A percentile compares a stretch with the other conserved stretches of the same genome.
Conservation (phyloP, 139 green algal genomes). For the Chlorella sp. region DNA sequence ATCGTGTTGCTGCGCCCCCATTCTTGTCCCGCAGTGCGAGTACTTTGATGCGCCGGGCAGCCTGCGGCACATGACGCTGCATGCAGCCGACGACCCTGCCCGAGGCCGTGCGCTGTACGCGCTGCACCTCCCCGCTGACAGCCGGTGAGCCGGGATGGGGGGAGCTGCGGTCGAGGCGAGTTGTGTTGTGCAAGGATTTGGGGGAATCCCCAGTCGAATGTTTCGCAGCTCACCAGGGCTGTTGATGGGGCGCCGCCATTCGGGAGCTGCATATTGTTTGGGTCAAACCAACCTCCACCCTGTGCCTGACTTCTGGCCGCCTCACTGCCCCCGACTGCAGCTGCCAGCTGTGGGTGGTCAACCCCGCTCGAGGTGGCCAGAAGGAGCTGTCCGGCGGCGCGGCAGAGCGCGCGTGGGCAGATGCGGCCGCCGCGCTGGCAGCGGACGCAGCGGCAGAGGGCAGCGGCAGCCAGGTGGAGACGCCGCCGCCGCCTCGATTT, state of each 20-base stretch:
- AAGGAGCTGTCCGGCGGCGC: conserved; percentile 56
- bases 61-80: conserved; percentile 76
- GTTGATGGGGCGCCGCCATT: too few species aligned
- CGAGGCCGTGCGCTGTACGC: conserved; percentile 57
- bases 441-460: background rate
- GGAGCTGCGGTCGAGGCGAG: background rate
- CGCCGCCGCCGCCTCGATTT: conserved; percentile 12
- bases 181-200: background rate
- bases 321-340: background rate
- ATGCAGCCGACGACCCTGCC: conserved; percentile 56
- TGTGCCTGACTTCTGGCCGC: background rate
- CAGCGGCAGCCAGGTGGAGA: conserved; percentile 12
- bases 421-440: conserved; percentile 38
- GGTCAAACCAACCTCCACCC: background rate
- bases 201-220: background rate
- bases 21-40: conserved; percentile 11
- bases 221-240: too few species aligned
- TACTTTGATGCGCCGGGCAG: conserved; percentile 49
- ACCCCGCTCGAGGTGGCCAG: conserved; percentile 36
- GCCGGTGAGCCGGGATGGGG: background rate
- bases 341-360: conserved; percentile 46
- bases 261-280: background rate
- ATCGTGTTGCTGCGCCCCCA: background rate
- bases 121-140: conserved; percentile 60
- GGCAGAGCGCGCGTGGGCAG: conserved; percentile 66